These are phyloP conservation scores for Raffaelea deltoideospora DNA, from an alignment of 2,329 filamentous ascomycete species.

Conservation along the genomic window DNA sequence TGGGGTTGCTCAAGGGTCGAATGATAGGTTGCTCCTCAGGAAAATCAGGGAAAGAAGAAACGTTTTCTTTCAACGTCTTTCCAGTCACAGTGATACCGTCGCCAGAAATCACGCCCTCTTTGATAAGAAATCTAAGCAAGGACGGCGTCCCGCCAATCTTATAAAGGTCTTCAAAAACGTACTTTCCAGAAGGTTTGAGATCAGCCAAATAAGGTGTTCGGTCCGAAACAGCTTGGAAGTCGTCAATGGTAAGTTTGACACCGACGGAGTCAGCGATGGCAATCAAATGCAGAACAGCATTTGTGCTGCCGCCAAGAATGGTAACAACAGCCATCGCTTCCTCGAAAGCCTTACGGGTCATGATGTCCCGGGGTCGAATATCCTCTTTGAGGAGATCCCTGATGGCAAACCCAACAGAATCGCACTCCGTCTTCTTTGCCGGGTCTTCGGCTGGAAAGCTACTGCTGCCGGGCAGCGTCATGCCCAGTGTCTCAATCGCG, in stretches of 20 bases:
- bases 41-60: slow-evolving; percentile 58
- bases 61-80: slow-evolving; percentile 78
- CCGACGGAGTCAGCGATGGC: slow-evolving; percentile 72
- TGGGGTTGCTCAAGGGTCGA: slow-evolving; percentile 63
- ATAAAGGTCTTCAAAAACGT: slow-evolving; percentile 72
- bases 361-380: slow-evolving; percentile 61
- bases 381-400: slow-evolving; percentile 61
- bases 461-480: slow-evolving; percentile 71
- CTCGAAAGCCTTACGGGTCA: slow-evolving; percentile 69
- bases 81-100: slow-evolving; percentile 73
- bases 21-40: slow-evolving; percentile 70
- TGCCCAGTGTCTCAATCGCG: slow-evolving; percentile 56
- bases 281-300: slow-evolving; percentile 72
- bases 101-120: slow-evolving; percentile 69
- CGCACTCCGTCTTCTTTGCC: slow-evolving; percentile 58
- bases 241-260: slow-evolving; percentile 69
- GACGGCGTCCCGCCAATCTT: slow-evolving; percentile 77
- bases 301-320: slow-evolving; percentile 72
- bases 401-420: slow-evolving; percentile 56
- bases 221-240: slow-evolving; percentile 73
- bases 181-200: slow-evolving; percentile 73
- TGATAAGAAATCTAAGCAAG: slow-evolving; percentile 75
- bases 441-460: slow-evolving; percentile 63
- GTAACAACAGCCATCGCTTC: slow-evolving; percentile 74
- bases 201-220: slow-evolving; percentile 67